phyloP scores from a whole-genome alignment of 768 basidiomycete genomes.

The Calocera viscosa region DNA sequence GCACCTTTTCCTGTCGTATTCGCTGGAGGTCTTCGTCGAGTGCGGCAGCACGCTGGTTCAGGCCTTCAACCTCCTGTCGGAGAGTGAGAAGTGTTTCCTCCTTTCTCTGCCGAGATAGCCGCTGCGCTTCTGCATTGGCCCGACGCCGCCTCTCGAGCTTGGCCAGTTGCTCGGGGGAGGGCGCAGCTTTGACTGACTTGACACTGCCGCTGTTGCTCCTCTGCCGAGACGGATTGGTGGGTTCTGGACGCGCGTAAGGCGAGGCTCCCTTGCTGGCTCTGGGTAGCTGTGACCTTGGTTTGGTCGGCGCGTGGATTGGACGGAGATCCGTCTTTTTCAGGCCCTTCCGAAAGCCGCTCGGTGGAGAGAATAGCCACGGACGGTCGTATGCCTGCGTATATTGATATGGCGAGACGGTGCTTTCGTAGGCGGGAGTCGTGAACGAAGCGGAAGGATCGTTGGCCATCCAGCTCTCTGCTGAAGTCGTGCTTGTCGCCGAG shows the following conservation, averaged over 20 bases:
- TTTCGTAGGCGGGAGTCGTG: not conserved
- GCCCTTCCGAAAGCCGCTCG: constrained; percentile 5
- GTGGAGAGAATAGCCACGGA: constrained; percentile 2
- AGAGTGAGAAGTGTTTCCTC: not conserved
- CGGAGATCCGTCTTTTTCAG: constrained; percentile 5
- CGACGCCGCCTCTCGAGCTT: not conserved
- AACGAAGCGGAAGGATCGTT: not conserved
- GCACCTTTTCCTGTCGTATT: not conserved
- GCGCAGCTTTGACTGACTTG: not conserved
- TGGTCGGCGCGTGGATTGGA: not conserved
- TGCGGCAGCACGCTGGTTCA: not conserved
- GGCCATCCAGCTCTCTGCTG: not conserved
- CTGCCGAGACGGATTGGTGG: not conserved
- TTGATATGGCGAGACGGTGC: not conserved
- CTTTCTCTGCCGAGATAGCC: not conserved
- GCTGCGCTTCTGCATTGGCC: not conserved
- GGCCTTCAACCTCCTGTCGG: not conserved
- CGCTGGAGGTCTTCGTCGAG: not conserved
- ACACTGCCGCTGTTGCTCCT: not conserved
- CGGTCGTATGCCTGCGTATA: not conserved
- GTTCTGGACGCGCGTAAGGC: not conserved
- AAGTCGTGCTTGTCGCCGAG: not conserved
- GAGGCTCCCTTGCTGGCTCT: not conserved
- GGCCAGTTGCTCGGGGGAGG: not conserved
- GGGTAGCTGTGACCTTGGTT: not conserved